phyloP scores from a whole-genome alignment of 208 protist species.

The Novymonas esmeraldas region DNA sequence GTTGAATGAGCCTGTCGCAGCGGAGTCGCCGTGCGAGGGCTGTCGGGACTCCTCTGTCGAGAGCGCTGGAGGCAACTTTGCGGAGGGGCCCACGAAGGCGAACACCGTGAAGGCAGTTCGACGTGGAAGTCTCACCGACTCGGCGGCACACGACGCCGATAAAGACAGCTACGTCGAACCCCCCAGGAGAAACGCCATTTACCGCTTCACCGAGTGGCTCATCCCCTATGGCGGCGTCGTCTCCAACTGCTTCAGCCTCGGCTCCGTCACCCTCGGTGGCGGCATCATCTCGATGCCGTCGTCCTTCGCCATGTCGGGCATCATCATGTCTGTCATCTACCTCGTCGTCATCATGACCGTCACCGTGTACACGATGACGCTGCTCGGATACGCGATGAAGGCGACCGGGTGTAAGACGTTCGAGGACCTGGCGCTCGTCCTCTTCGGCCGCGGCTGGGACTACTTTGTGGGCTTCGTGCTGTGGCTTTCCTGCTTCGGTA shows the following conservation, averaged over 20 bases:
- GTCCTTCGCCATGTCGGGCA: slow-evolving; percentile 53
- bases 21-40: too few relatives aligned
- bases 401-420: slow-evolving; percentile 54
- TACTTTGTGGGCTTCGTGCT: slow-evolving; percentile 76
- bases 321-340: slow-evolving; percentile 65
- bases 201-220: slow-evolving; percentile 15
- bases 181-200: background rate
- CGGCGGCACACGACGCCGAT: too few relatives aligned
- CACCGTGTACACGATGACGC: slow-evolving; percentile 65
- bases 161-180: too few relatives aligned
- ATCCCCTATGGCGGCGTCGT: slow-evolving; percentile 55
- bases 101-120: too few relatives aligned
- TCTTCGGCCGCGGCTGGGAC: slow-evolving; percentile 57
- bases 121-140: too few relatives aligned
- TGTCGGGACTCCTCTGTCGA: too few relatives aligned
- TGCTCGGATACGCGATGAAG: slow-evolving; percentile 58
- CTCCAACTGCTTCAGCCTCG: slow-evolving; percentile 62
- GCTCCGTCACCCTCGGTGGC: slow-evolving; percentile 60
- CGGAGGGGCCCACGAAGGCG: too few relatives aligned
- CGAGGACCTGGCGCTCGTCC: slow-evolving; percentile 48
- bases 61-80: too few relatives aligned
- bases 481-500: slow-evolving; percentile 68
- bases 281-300: slow-evolving; percentile 65
- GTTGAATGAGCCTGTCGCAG: too few relatives aligned
- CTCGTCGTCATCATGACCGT: slow-evolving; percentile 46